Evolutionary conservation across 2,329 filamentous ascomycete genomes (phyloP), one percentile per base, ranked within the genome.

Genomic region (Aureobasidium zeae): DNA sequence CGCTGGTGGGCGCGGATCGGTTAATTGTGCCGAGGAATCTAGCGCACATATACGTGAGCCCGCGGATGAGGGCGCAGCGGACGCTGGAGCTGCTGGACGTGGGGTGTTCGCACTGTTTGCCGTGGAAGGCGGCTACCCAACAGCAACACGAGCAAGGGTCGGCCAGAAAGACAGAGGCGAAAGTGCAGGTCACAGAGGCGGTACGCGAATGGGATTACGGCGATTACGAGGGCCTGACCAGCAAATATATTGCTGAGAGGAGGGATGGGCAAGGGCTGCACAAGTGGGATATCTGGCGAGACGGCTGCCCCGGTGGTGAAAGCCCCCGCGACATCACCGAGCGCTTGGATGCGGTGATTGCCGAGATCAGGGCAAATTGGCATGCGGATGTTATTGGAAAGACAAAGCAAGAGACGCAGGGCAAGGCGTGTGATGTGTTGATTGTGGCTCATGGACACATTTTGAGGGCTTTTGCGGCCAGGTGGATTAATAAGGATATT

Each of bases 371-470:
- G 15, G 63, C 72, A 17, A 58, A 58, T 17, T 69, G 59, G 44
- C 67, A 70, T 45, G 49, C 50, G 2, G 54, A 56, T 20, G 55
- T 57, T 16, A 80, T 89, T 51, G 73, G 73, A 7, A 71, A 73
- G 52, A 57, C 65, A 9, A 66, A 63, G 12, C n/a, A n/a, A n/a
- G n/a, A n/a, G n/a, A 56, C 53, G 2, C 48, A 49, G 19, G 55
- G 57, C 4, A 41, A 41, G 3, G 49, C 57, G 43, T 67, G 75
- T 12, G 84, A 89, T 61, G 77, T 89, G 13, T 62, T 89, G 17
- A 71, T 94, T 36, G 86, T 95, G 5, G 88, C 86, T 16, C 88
- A 95, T 59, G 88, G 88, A 0, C 88, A 94, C 65, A 89, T 94
- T 45, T 67, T 95, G 42, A 73, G 88, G 12, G 85, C 86, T 0